Evolutionary conservation across 176 grass and related monocot species (phyloP).

Genomic region (Carex littledalei): DNA sequence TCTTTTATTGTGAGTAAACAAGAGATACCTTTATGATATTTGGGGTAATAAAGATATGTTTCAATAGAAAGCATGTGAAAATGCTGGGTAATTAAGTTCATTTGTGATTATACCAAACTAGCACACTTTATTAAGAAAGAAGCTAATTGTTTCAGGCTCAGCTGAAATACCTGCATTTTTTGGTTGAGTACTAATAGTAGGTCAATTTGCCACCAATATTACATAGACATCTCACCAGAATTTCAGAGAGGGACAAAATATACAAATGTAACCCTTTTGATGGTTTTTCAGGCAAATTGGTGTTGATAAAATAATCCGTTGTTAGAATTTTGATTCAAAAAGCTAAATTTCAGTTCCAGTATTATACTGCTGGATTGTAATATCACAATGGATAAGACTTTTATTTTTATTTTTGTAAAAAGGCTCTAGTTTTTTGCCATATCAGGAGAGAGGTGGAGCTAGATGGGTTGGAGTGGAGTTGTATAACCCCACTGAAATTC

Average conservation of each 20-base stretch:
- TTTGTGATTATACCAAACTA: background rate
- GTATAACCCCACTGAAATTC: background rate
- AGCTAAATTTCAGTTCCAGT: background rate
- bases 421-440: background rate
- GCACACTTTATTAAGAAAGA: background rate
- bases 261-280: background rate
- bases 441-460: background rate
- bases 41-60: background rate
- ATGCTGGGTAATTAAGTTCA: background rate
- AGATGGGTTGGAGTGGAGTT: background rate
- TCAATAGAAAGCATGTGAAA: background rate
- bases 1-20: background rate
- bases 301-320: background rate
- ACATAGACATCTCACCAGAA: background rate
- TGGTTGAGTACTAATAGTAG: background rate
- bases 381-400: background rate
- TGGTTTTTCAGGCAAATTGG: background rate
- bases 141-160: background rate
- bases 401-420: background rate
- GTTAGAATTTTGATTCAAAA: background rate
- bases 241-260: background rate
- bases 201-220: background rate
- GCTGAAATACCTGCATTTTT: background rate
- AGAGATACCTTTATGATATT: background rate
- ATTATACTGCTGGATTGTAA: background rate